phyloP scores from a whole-genome alignment of 2,329 filamentous ascomycete genomes.

The Penicillium concentricum region DNA sequence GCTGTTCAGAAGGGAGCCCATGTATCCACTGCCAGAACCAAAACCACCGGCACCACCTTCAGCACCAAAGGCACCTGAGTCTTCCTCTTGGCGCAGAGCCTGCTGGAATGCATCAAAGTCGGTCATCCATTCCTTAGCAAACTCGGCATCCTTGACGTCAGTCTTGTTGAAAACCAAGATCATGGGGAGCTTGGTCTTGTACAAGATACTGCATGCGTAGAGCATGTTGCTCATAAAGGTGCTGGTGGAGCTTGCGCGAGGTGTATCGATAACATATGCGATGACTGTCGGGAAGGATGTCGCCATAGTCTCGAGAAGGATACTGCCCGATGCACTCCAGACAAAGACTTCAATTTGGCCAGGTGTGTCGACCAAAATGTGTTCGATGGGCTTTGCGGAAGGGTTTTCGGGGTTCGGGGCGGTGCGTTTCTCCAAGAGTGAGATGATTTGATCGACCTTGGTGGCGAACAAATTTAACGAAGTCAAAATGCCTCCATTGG shows the following conservation, averaged over 20 bases:
- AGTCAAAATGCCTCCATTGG: conserved; percentile 95
- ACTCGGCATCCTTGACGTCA: conserved; percentile 84
- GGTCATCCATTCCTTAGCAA: conserved; percentile 99
- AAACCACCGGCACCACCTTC: conserved; percentile 60
- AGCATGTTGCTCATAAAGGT: conserved; percentile 99
- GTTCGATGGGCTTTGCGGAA: conserved; percentile 61
- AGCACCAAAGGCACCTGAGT: conserved; percentile 71
- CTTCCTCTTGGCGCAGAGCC: conserved; percentile 77
- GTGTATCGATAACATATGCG: conserved; percentile 96
- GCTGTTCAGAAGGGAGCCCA: conserved; percentile 91
- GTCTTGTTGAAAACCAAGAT: conserved; percentile 99
- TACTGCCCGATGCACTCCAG: conserved; percentile 93
- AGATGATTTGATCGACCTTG: conserved; percentile 93
- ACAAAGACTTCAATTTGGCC: conserved; percentile 99
- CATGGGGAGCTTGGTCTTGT: conserved; percentile 98
- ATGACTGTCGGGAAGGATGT: conserved; percentile 95
- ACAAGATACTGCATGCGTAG: conserved; percentile 96
- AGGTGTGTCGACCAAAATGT: conserved; percentile 91
- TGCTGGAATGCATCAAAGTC: conserved; percentile 95
- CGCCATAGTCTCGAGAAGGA: conserved; percentile 87
- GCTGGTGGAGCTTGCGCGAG: conserved; percentile 84
- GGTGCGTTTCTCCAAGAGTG: conserved; percentile 84
- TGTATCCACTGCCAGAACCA: conserved; percentile 83
- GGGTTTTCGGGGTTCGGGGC: conserved; percentile 53
- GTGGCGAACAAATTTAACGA: conserved; percentile 95